A percentile compares a stretch with the other conserved stretches of the same genome.
Conservation (phyloP, 495 filamentous ascomycete genomes). For the Penicillium paradoxum region DNA sequence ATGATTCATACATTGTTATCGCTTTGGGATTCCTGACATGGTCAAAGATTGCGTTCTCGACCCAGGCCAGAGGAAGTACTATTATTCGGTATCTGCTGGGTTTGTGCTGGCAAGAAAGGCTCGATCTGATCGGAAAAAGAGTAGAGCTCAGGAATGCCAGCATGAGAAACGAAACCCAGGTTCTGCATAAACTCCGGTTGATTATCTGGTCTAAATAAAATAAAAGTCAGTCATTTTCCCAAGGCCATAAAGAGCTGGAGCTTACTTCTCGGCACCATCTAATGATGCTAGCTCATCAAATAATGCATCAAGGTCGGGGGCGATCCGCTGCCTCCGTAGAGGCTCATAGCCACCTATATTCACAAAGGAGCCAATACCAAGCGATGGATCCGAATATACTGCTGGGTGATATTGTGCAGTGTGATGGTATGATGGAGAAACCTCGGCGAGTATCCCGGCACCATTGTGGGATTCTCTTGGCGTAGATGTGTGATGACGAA, state of each 20-base stretch:
- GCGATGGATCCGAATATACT: conserved; percentile 28
- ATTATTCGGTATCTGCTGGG: conserved; percentile 26
- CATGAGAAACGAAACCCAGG: conserved; percentile 36
- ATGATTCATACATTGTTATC: conserved; percentile 10
- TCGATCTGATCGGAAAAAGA: conserved; percentile 38
- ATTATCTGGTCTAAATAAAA: conserved; percentile 28
- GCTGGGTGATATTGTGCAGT: conserved; percentile 25
- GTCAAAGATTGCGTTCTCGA: conserved; percentile 21
- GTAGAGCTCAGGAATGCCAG: conserved; percentile 34
- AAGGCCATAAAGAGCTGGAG: neutral
- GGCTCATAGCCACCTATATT: conserved; percentile 32
- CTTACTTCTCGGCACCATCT: conserved; percentile 40
- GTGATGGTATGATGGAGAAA: conserved; percentile 23
- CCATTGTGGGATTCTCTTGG: conserved; percentile 22
- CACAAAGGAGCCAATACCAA: conserved; percentile 27
- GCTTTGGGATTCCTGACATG: conserved; percentile 14
- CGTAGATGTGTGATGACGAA: conserved; percentile 21
- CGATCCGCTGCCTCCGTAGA: conserved; percentile 34
- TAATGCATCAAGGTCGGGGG: conserved; percentile 39
- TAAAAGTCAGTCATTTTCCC: neutral
- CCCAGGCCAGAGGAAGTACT: conserved; percentile 14
- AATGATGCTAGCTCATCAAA: conserved; percentile 42
- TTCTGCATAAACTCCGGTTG: conserved; percentile 45
- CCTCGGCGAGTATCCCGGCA: conserved; percentile 20
- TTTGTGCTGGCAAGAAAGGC: conserved; percentile 33